These are phyloP conservation scores for Cladosporium sp. DNA, from an alignment of 2,329 filamentous ascomycete genomes.

Conservation along the genomic window DNA sequence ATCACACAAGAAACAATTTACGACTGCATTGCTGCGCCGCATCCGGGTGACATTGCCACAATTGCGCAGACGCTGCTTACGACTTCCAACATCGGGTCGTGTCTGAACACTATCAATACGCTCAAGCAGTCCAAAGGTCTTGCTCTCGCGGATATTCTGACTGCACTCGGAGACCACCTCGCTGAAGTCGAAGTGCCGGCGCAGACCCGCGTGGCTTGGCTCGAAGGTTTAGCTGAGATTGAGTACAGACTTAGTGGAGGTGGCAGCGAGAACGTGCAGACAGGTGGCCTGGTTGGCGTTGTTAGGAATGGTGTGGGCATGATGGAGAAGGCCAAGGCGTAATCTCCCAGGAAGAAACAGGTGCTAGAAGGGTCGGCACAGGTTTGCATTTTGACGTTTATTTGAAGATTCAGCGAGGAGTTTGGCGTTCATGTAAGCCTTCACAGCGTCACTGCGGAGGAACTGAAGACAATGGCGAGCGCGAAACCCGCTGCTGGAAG, in stretches of 20 bases:
- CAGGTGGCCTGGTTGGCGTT: slow-evolving; percentile 84
- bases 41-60: slow-evolving; percentile 77
- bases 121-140: slow-evolving; percentile 81
- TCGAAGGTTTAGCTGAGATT: slow-evolving; percentile 84
- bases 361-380: background rate
- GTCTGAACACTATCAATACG: slow-evolving; percentile 78
- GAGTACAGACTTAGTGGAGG: slow-evolving; percentile 87
- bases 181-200: slow-evolving; percentile 74
- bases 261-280: slow-evolving; percentile 81
- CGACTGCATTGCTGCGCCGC: slow-evolving; percentile 92
- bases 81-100: slow-evolving; percentile 82
- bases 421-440: background rate
- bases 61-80: slow-evolving; percentile 79
- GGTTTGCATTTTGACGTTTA: no score
- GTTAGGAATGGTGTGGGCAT: slow-evolving; percentile 81
- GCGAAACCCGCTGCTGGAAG: no score
- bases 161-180: slow-evolving; percentile 75
- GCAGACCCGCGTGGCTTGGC: slow-evolving; percentile 83
- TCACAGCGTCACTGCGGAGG: no score
- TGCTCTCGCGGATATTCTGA: slow-evolving; percentile 89
- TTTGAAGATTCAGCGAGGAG: slow-evolving; percentile 5
- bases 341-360: background rate
- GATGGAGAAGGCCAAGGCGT: slow-evolving; percentile 36
- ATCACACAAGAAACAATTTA: slow-evolving; percentile 93
- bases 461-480: no score